Percentiles rank a stretch among this genome's conserved stretches.
Conservation (phyloP, 306 rosid genomes). For the Argentina anserina region DNA sequence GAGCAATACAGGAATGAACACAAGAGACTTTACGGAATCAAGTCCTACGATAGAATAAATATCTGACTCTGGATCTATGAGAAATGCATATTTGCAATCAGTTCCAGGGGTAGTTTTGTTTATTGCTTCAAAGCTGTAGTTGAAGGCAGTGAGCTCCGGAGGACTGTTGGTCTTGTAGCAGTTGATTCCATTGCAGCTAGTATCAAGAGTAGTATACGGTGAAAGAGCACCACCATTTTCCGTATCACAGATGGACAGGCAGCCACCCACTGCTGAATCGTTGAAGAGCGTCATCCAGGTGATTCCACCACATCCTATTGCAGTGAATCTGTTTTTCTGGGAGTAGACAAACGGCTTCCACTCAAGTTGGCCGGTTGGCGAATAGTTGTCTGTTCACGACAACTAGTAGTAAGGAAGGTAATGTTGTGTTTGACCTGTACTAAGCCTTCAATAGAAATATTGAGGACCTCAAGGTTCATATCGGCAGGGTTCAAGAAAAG, state of each 20-base stretch:
- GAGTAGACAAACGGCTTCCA: slow-evolving; percentile 3
- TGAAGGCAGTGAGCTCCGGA: background rate
- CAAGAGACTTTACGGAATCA: background rate
- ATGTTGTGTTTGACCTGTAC: background rate
- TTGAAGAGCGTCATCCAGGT: background rate
- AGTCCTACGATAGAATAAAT: background rate
- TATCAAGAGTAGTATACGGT: background rate
- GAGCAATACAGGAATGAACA: background rate
- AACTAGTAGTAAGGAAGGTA: background rate
- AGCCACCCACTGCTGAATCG: background rate
- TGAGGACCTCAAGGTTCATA: background rate
- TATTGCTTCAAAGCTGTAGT: background rate
- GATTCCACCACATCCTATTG: background rate
- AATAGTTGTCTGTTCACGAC: too few relatives aligned
- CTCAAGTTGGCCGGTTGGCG: background rate
- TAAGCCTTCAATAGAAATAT: background rate
- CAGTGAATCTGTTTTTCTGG: background rate
- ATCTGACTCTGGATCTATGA: background rate
- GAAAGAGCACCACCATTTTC: background rate
- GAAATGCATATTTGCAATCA: slow-evolving; percentile 5
- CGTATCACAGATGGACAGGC: background rate
- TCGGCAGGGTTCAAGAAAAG: background rate
- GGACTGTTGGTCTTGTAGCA: background rate
- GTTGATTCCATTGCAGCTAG: background rate
- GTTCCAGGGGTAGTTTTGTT: background rate